These are phyloP conservation scores for Angophora floribunda DNA, from an alignment of 345 rosid species.

Conservation along the genomic window DNA sequence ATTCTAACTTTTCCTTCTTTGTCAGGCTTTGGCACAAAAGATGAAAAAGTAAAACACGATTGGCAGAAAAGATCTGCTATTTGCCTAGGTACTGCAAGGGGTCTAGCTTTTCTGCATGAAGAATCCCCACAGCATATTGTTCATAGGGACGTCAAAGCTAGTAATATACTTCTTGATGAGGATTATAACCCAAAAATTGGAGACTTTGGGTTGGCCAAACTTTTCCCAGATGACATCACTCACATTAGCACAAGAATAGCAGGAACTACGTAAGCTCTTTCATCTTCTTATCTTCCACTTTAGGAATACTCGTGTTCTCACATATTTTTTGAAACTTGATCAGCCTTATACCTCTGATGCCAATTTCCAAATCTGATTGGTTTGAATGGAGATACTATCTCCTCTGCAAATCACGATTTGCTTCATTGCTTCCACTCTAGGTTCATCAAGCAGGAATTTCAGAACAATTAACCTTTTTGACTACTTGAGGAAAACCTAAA, in stretches of 20 bases:
- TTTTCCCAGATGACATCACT: constrained; percentile 88
- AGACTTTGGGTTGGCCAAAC: constrained; percentile 95
- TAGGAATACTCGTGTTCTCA: background rate
- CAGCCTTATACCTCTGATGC: background rate
- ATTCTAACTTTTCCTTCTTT: background rate
- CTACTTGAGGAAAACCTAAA: background rate
- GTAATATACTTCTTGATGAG: constrained; percentile 81
- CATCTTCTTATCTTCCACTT: background rate
- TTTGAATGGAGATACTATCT: background rate
- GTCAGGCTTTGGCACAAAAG: constrained; percentile 31
- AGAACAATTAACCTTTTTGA: background rate
- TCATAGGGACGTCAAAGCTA: constrained; percentile 93
- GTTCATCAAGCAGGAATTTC: background rate
- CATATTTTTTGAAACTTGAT: background rate
- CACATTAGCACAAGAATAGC: constrained; percentile 93
- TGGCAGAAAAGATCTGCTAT: constrained; percentile 78
- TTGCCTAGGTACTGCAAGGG: constrained; percentile 77
- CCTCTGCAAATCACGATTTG: background rate
- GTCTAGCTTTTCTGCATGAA: constrained; percentile 84
- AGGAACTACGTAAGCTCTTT: constrained; percentile 72
- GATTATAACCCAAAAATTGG: constrained; percentile 86
- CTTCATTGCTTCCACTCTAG: background rate
- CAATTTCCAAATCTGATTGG: background rate
- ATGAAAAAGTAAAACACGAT: constrained; percentile 31
- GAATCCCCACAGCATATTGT: constrained; percentile 77